Percentiles rank a stretch among this genome's conserved stretches.
phyloP scores from a whole-genome alignment of 306 rosid genomes.

The Dalbergia cochinchinensis region DNA sequence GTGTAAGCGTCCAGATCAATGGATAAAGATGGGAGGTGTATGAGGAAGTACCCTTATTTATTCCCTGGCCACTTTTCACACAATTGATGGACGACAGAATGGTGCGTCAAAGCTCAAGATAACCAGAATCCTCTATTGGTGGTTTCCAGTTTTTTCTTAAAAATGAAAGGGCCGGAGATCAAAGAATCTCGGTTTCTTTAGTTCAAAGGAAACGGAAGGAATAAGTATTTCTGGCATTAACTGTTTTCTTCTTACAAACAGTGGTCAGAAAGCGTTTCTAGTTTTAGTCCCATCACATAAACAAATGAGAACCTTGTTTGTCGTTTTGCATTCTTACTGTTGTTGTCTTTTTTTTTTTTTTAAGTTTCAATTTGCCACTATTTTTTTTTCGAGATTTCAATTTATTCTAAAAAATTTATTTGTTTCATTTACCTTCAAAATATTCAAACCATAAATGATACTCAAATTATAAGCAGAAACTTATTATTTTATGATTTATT shows the following conservation, averaged over 20 bases:
- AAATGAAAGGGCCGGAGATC: not conserved
- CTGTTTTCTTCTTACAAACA: not conserved
- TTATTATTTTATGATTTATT: no score
- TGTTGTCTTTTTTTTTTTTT: no score
- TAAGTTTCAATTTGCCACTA: no score
- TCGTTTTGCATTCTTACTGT: not conserved
- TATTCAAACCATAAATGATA: no score
- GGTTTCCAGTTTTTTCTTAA: constrained; percentile 54
- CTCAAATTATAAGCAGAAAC: no score
- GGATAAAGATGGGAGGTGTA: constrained; percentile 49
- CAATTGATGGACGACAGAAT: constrained; percentile 58
- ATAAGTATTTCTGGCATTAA: constrained; percentile 37
- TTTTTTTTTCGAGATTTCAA: no score
- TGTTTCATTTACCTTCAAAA: no score
- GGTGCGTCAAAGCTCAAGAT: constrained; percentile 54
- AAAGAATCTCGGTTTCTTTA: constrained; percentile 42
- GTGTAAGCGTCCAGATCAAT: constrained; percentile 34
- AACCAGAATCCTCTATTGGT: constrained; percentile 54
- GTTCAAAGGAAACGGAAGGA: constrained; percentile 37
- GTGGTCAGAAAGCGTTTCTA: constrained; percentile 14
- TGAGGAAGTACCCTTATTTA: constrained; percentile 41
- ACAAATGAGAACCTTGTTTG: not conserved
- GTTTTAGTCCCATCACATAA: not conserved
- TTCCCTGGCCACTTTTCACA: constrained; percentile 47
- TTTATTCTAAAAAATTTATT: no score